phyloP scores from a whole-genome alignment of 2,329 filamentous ascomycete genomes.

The Aspergillus sojae region DNA sequence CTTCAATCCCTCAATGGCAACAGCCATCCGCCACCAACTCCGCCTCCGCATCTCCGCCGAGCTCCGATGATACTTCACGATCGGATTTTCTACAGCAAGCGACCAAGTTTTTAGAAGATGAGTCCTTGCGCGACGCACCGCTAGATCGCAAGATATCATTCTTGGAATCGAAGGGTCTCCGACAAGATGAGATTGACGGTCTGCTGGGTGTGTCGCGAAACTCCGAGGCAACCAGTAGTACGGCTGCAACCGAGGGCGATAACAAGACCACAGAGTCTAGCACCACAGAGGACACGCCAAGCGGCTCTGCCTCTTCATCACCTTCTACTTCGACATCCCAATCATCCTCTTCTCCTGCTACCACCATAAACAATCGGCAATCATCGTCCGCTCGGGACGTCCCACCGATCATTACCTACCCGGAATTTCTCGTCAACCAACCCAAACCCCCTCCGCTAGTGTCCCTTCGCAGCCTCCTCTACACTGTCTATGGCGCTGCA shows the following conservation, averaged over 20 bases:
- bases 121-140: conserved; percentile 68
- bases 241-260: conserved; percentile 16
- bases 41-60: conserved; percentile 27
- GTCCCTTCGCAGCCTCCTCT: conserved; percentile 58
- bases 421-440: conserved; percentile 64
- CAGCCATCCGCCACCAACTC: conserved; percentile 32
- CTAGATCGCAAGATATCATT: conserved; percentile 75
- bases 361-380: conserved; percentile 16
- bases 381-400: conserved; percentile 43
- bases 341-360: conserved; percentile 10
- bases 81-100: conserved; percentile 65
- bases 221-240: conserved; percentile 26
- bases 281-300: conserved; percentile 4
- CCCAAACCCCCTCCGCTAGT: conserved; percentile 63
- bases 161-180: conserved; percentile 74
- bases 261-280: conserved; percentile 7
- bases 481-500: conserved; percentile 59
- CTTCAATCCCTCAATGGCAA: conserved; percentile 47
- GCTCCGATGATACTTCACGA: conserved; percentile 32
- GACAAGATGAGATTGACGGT: conserved; percentile 66
- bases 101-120: conserved; percentile 73
- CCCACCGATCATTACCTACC: conserved; percentile 68
- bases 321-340: not conserved
- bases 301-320: conserved; percentile 1
- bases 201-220: conserved; percentile 57